Percentiles rank a stretch among this genome's conserved stretches.
phyloP scores from a whole-genome alignment of 495 filamentous ascomycete species.

The Lophiotrema nucula region DNA sequence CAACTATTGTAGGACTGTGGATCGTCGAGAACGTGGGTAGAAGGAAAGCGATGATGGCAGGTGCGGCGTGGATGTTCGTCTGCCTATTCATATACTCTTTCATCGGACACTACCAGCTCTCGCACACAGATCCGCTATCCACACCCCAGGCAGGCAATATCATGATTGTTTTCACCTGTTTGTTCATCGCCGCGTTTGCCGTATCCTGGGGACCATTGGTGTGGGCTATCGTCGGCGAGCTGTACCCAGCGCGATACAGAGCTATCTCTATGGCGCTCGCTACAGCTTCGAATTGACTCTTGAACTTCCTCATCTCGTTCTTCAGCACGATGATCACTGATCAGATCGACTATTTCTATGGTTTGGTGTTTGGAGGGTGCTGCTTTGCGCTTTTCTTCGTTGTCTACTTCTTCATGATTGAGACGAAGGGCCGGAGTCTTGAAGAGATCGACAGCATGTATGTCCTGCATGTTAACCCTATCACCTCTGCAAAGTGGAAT shows the following conservation, averaged over 20 bases:
- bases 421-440: slow-evolving; percentile 63
- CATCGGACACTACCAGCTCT: slow-evolving; percentile 37
- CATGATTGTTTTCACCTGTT: slow-evolving; percentile 21
- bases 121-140: slow-evolving; percentile 1
- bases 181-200: slow-evolving; percentile 36
- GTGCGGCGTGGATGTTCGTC: slow-evolving; percentile 36
- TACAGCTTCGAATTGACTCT: slow-evolving; percentile 84
- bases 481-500: slow-evolving; percentile 60
- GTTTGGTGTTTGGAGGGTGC: slow-evolving; percentile 74
- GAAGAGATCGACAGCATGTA: slow-evolving; percentile 89
- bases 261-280: slow-evolving; percentile 74
- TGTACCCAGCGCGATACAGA: slow-evolving; percentile 75
- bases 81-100: slow-evolving; percentile 7
- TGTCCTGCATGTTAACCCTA: slow-evolving; percentile 62
- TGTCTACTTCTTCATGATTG: slow-evolving; percentile 77
- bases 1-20: slow-evolving; percentile 37
- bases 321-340: slow-evolving; percentile 74
- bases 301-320: slow-evolving; percentile 85
- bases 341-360: slow-evolving; percentile 69
- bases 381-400: slow-evolving; percentile 60
- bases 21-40: slow-evolving; percentile 40
- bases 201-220: slow-evolving; percentile 81
- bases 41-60: slow-evolving; percentile 34
- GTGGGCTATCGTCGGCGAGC: slow-evolving; percentile 76
- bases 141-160: slow-evolving; percentile 10